These are phyloP conservation scores for Salix koriyanagi DNA, from an alignment of 345 rosid species.

Conservation along the genomic window DNA sequence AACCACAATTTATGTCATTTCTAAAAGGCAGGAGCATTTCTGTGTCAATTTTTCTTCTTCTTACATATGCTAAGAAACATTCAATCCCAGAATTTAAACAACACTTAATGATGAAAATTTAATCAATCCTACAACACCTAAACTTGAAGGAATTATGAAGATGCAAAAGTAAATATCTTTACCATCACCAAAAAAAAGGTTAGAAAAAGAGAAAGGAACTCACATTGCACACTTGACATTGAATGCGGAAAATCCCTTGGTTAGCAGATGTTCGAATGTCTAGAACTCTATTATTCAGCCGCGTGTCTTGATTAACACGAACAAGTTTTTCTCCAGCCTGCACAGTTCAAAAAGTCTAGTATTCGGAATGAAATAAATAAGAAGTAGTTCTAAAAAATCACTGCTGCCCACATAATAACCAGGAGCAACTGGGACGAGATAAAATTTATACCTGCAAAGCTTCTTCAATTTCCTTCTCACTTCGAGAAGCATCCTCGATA, in stretches of 20 bases:
- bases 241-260: constrained; percentile 73
- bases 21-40: background rate
- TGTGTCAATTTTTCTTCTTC: background rate
- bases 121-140: background rate
- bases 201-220: constrained; percentile 4
- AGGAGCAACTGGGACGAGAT: background rate
- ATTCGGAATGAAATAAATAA: background rate
- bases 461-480: constrained; percentile 67
- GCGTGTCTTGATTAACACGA: constrained; percentile 81
- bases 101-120: too few species aligned
- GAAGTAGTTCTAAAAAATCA: background rate
- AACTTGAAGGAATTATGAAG: background rate
- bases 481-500: constrained; percentile 77
- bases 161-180: background rate
- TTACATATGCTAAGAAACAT: too few species aligned
- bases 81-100: too few species aligned
- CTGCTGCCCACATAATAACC: background rate
- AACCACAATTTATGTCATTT: background rate
- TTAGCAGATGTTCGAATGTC: constrained; percentile 77
- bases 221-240: constrained; percentile 47
- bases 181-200: background rate
- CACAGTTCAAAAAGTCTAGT: constrained; percentile 9
- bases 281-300: constrained; percentile 67
- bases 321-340: constrained; percentile 59
- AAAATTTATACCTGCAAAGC: constrained; percentile 45